Conservation (phyloP, 2,329 filamentous ascomycete species). For the Incumbomyces lentus region DNA sequence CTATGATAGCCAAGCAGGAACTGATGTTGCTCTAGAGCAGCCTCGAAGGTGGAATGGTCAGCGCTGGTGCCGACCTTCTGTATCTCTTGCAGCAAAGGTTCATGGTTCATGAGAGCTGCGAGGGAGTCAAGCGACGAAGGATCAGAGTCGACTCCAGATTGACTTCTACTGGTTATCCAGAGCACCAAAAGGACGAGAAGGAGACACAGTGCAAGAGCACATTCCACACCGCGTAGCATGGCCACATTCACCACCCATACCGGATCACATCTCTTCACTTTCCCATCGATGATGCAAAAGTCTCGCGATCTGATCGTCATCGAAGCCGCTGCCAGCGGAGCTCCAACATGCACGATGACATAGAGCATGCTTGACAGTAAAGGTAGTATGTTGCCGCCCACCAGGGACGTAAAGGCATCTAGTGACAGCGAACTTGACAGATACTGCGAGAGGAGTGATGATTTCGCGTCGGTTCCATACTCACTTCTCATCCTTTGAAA, state of each 20-base stretch:
- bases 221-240: constrained; percentile 9
- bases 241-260: constrained; percentile 11
- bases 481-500: constrained; percentile 11
- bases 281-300: constrained; percentile 4
- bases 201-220: constrained; percentile 2
- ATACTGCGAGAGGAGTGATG: constrained; percentile 11
- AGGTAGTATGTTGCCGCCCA: constrained; percentile 7
- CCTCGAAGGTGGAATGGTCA: neutral
- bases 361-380: constrained; percentile 6
- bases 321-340: constrained; percentile 8
- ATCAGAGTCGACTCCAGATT: constrained; percentile 10
- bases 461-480: constrained; percentile 8
- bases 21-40: neutral
- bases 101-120: constrained; percentile 10
- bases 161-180: neutral
- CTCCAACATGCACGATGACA: constrained; percentile 6
- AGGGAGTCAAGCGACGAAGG: constrained; percentile 12
- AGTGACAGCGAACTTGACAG: constrained; percentile 9
- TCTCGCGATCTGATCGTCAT: constrained; percentile 9
- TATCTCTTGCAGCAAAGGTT: constrained; percentile 6
- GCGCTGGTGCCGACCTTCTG: neutral
- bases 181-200: constrained; percentile 9
- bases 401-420: constrained; percentile 1
- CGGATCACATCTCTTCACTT: constrained; percentile 8
- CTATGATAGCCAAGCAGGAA: constrained; percentile 6